Base-by-base conservation (phyloP, 441 rosid species). In the Breynia disticha region DNA sequence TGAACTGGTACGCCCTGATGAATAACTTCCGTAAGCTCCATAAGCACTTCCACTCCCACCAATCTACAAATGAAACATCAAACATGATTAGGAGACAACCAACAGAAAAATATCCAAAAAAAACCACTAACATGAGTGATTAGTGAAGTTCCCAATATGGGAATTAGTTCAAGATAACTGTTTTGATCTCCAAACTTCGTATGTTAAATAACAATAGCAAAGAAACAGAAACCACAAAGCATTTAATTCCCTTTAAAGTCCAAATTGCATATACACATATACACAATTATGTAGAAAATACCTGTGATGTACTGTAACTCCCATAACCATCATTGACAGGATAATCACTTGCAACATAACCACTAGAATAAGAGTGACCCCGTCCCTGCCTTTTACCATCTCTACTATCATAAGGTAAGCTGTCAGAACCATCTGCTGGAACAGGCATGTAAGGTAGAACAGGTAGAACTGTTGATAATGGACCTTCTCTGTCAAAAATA, bases 381-480 rank as follows among this genome's bases (percentile, higher is more conserved):
- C 83, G 96, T 14, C 73, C 80, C 61, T 68, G 78, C 66, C 90
- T 87, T 80, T 76, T 79, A 70, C 72, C 73, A 54, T 87, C 96
- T 69, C 96, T 83, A 54, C 79, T 71, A 55, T 82, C 87, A 64
- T 85, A 82, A 52, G 58, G 64, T 57, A 78, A 62, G 53, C 73
- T 48, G 35, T 82, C 85, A 28, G 86, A 64, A 20, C 65, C 69
- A 57, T 87, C 95, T 22, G 81, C 64, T 64, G 94, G 75, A 66
- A 86, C 75, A 20, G 95, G 93, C 65, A 84, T 82, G 61, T 86
- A 93, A 1, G 97, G 96, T 52, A 87, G 70, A 62, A 88, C 93
- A 17, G 96, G 99, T 59, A 86, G 65, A 46, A 86, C 66, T 19
- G 91, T 61, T 65, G 96, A 76, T 68, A 76, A 69, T 53, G 89